Evolutionary conservation across 1,284 basidiomycete species (phyloP), one percentile per base, ranked within the genome.

Genomic region (Apiotrichum akiyoshidainum): DNA sequence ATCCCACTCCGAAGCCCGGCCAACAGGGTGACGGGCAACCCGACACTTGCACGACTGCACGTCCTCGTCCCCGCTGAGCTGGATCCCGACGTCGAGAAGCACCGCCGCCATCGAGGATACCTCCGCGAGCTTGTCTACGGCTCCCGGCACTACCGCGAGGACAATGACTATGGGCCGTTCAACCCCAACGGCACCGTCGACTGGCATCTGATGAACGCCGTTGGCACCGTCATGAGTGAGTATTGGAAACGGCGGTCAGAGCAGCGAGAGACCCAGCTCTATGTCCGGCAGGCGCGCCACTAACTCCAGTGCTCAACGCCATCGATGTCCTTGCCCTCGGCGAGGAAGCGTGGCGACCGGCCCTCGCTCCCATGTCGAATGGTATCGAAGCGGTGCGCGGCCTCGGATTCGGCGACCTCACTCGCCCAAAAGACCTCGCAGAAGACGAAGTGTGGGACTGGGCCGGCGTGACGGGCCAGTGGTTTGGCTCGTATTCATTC

Each of bases 401-500:
- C 11, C 65, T 64, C 58, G 69, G 68, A 7, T 64, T 67, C 35
- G 54, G 52, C 22, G 52, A 69, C 41, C 50, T 74, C 12, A 44
- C 55, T n/a, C 60, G 65, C 26, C 72, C 70, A 1, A 42, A 45
- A 1, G 52, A 63, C 50, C 54, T 72, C 14, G 57, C 44, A 1
- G 49, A 63, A 3, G 61, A 52, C n/a, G 63, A 68, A 16, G 56
- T 70, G 2, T 69, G 66, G 68, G 74, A 76, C 48, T 75, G 74
- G 74, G 73, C 73, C 1, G 71, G 67, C 21, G 69, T 73, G 0
- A 57, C 63, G 21, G 74, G 73, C 0, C 19, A 52, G 2, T 76
- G 74, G 74, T 61, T 64, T 45, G 72, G 74, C 22, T 71, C 68
- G 1, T 76, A 76, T 58, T 72, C 74, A n/a, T 76, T 76, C 58